These are phyloP conservation scores for Cylindrodendrum hubeiense DNA, from an alignment of 2,329 filamentous ascomycete genomes.

Conservation along the genomic window DNA sequence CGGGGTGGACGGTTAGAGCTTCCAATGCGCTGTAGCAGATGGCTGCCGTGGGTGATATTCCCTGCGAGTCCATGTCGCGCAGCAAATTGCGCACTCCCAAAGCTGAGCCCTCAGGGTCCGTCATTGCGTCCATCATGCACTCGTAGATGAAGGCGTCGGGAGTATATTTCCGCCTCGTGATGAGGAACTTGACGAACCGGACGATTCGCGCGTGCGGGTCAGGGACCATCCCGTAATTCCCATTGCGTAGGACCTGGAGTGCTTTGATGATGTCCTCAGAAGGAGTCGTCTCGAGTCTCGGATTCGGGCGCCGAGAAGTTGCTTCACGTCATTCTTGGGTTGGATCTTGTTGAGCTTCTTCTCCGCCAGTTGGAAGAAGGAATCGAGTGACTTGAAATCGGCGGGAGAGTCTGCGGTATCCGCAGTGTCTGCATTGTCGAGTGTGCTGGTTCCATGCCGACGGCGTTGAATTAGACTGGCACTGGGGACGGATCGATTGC, in stretches of 20 bases:
- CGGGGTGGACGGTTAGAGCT: conserved; percentile 84
- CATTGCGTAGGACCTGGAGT: conserved; percentile 45
- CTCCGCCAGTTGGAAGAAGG: conserved; percentile 8
- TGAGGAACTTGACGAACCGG: conserved; percentile 67
- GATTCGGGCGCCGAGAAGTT: not conserved
- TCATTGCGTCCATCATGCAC: conserved; percentile 79
- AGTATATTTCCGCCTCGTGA: conserved; percentile 65
- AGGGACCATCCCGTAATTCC: conserved; percentile 30
- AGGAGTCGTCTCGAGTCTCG: not conserved
- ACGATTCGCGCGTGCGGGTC: conserved; percentile 47
- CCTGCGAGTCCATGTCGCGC: conserved; percentile 75
- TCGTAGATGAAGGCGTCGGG: conserved; percentile 76
- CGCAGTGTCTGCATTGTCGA: not conserved
- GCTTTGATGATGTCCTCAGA: conserved; percentile 41
- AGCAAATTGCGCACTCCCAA: conserved; percentile 73
- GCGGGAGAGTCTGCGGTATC: not conserved
- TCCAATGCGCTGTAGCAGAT: conserved; percentile 80
- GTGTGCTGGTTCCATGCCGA: conserved; percentile 31
- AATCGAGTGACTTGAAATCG: conserved; percentile 1
- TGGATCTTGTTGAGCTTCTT: not conserved
- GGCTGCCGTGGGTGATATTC: conserved; percentile 72
- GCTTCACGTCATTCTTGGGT: not conserved
- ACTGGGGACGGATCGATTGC: conserved; percentile 18
- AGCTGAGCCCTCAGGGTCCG: conserved; percentile 75
- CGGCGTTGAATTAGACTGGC: conserved; percentile 29